Conservation (phyloP, 1,284 basidiomycete species). For the Sporisorium reilianum region DNA sequence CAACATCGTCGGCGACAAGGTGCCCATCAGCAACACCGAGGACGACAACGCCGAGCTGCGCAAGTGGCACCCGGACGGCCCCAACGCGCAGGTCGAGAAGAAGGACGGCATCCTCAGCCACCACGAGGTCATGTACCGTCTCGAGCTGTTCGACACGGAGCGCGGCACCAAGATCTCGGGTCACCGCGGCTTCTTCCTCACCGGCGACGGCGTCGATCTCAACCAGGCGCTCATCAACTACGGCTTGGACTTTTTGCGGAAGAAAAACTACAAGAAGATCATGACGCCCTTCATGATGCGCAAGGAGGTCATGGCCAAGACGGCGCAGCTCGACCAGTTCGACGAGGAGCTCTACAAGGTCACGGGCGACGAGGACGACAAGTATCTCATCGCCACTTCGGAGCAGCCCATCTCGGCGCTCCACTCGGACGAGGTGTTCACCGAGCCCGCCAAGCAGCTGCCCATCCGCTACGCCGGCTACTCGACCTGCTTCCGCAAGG, state of each 20-base stretch:
- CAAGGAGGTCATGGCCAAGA: constrained; percentile 96
- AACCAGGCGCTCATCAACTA: constrained; percentile 97
- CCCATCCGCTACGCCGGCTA: constrained; percentile 82
- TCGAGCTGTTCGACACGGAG: constrained; percentile 96
- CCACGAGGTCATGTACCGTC: constrained; percentile 91
- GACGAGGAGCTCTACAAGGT: constrained; percentile 99
- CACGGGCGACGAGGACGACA: constrained; percentile 88
- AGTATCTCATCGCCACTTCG: constrained; percentile 98
- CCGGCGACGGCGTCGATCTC: constrained; percentile 93
- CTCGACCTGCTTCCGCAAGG: constrained; percentile 98
- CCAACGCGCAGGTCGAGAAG: constrained; percentile 74
- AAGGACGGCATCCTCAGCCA: constrained; percentile 85
- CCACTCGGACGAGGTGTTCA: constrained; percentile 97
- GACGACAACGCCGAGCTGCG: constrained; percentile 88
- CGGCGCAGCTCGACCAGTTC: constrained; percentile 96
- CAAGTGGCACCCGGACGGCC: constrained; percentile 88
- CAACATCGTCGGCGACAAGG: constrained; percentile 89
- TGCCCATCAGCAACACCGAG: constrained; percentile 89
- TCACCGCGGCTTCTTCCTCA: constrained; percentile 96
- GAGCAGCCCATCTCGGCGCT: constrained; percentile 97
- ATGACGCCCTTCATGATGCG: constrained; percentile 99
- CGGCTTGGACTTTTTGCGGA: constrained; percentile 90
- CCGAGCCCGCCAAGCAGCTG: constrained; percentile 87
- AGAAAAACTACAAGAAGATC: constrained; percentile 88
- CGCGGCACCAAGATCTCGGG: constrained; percentile 89